These are phyloP conservation scores for Sugiyamaella grinbergsii DNA, from an alignment of 1,139 yeast species.

Conservation along the genomic window DNA sequence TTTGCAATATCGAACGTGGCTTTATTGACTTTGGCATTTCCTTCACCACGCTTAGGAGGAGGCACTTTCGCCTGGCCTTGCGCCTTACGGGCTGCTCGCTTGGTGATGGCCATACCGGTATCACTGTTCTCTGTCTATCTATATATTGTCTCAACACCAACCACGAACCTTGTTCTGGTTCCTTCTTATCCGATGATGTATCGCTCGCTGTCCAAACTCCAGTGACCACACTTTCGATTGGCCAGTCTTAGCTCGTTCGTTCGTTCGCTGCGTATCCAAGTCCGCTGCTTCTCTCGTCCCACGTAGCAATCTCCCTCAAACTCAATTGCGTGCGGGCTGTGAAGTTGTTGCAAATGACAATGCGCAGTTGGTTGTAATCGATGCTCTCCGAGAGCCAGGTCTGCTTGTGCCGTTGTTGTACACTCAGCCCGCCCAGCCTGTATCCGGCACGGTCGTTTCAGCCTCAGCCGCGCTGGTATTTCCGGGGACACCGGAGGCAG, in stretches of 20 bases:
- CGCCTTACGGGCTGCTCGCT: conserved; percentile 70
- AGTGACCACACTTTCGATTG: too few relatives aligned
- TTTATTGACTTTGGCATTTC: conserved; percentile 60
- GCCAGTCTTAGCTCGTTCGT: too few relatives aligned
- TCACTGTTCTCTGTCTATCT: background rate
- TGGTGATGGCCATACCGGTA: conserved; percentile 66
- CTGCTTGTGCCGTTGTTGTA: background rate
- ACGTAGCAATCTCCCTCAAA: background rate
- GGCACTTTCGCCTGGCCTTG: conserved; percentile 53
- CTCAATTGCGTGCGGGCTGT: background rate
- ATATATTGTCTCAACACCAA: too few relatives aligned
- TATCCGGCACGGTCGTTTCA: background rate
- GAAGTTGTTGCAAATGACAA: background rate
- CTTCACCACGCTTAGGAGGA: conserved; percentile 55
- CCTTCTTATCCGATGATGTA: background rate
- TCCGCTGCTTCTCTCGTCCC: background rate
- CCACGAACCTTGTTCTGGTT: background rate
- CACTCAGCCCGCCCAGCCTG: background rate
- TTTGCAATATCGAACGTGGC: conserved; percentile 88
- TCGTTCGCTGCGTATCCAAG: too few relatives aligned
- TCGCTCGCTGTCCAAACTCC: too few relatives aligned
- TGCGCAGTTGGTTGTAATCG: background rate
- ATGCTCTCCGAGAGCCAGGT: too few relatives aligned
- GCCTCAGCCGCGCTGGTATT: background rate
- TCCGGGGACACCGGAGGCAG: background rate